A percentile compares a stretch with the other conserved stretches of the same genome.
Evolutionary conservation across 192 early-diverging fungal genomes (phyloP).

Genomic region (Glomus cerebriforme): DNA sequence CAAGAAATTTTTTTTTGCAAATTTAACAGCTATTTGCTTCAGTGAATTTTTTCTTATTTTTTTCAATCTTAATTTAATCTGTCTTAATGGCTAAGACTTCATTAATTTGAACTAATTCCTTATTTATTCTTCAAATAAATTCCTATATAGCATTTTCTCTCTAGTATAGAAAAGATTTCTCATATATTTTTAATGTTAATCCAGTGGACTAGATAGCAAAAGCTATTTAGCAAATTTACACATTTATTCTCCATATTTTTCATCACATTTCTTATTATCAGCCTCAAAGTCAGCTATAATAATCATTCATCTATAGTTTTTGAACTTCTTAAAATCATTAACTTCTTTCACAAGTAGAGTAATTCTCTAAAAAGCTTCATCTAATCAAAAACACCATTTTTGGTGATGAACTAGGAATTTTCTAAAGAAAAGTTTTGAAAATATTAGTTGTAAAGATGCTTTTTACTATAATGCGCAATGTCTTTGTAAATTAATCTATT

Average conservation of each 20-base stretch:
- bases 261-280: too few species aligned
- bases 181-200: background rate
- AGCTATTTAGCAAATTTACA: constrained; percentile 7
- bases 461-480: background rate
- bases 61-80: background rate
- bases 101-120: background rate
- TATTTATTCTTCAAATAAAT: background rate
- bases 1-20: background rate
- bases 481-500: background rate
- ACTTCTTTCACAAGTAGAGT: background rate
- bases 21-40: constrained; percentile 17
- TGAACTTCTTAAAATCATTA: constrained; percentile 21
- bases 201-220: background rate
- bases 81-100: constrained; percentile 2
- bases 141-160: background rate
- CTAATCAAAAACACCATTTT: background rate
- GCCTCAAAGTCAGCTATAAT: constrained; percentile 10
- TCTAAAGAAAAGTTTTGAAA: constrained; percentile 6
- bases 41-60: constrained; percentile 9
- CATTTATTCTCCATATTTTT: background rate
- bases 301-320: constrained; percentile 7
- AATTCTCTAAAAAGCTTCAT: constrained; percentile 1
- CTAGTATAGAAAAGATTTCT: background rate
- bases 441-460: background rate
- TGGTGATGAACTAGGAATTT: constrained; percentile 9